Evolutionary conservation across 805 yeast species (phyloP).

Genomic region (Cyberlindnera mississippiensis): DNA sequence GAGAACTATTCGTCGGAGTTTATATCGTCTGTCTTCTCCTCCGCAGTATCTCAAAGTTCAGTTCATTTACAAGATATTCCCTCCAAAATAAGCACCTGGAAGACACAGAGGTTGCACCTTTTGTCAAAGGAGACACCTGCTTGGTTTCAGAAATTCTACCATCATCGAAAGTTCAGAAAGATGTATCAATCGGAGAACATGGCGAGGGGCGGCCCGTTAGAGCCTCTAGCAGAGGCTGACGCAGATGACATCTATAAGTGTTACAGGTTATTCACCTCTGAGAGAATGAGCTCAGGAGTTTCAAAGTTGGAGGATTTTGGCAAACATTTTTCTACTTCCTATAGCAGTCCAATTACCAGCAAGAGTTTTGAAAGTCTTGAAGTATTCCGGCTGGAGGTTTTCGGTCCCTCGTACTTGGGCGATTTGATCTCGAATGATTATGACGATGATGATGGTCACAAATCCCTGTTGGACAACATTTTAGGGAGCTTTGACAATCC

Average conservation of each 20-base stretch:
- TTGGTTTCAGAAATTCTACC: neutral
- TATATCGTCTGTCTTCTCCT: neutral
- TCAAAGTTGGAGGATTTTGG: neutral
- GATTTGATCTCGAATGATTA: neutral
- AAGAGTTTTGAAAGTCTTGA: constrained; percentile 2
- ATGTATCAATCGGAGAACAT: neutral
- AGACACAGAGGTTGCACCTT: neutral
- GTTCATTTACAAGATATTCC: neutral
- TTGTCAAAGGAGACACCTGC: neutral
- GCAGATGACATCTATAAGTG: neutral
- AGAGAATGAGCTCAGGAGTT: neutral
- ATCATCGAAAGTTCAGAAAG: neutral
- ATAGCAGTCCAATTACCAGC: constrained; percentile 4
- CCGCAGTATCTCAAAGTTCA: neutral
- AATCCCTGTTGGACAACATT: no score
- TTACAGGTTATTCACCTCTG: neutral
- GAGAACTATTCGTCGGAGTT: neutral
- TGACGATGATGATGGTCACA: no score
- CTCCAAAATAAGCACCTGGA: neutral
- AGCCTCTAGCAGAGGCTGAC: neutral
- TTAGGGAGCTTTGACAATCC: no score
- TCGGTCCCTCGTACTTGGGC: neutral
- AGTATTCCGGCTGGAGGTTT: constrained; percentile 4
- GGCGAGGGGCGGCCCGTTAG: neutral
- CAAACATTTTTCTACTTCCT: neutral